Evolutionary conservation across 2,329 filamentous ascomycete species (phyloP), one percentile per base, ranked within the genome.

Genomic region (Atkinsonella texensis): DNA sequence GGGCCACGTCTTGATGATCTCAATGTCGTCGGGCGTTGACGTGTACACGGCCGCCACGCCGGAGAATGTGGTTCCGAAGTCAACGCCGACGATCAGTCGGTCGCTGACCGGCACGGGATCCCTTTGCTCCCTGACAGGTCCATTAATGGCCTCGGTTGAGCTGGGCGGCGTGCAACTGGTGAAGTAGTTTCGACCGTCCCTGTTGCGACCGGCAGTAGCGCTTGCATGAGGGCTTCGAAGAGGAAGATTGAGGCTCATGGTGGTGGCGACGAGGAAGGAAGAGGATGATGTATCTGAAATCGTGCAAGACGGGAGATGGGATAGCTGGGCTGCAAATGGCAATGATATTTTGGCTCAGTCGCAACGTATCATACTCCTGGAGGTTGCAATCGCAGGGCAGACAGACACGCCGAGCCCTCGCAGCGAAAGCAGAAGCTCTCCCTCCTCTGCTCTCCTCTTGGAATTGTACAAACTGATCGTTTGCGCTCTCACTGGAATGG

Each of bases 1-100:
- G 0, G 87, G 86, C 87, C 87, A 91, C 13, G 80, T 84, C 70
- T 89, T 89, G 71, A 90, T 89, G 60, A 89, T 87, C 63, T 89
- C 85, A 53, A 90, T 74, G 64, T 89, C 86, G 64, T 90, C 85
- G 12, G 86, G 85, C 1, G 81, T 87, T 4, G 81, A 84, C 13
- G 83, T 85, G 60, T 88, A 87, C 4, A 87, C 83, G 32, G 83
- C 81, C 7, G 85, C 84, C 53, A 87, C 84, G 20, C 85, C 85
- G 43, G 83, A 87, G 63, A 87, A 90, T 1, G 86, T 90, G n/a
- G 87, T 90, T 13, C 87, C 87, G 69, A 90, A 90, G 64, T 90
- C 87, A 8, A 90, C 80, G 8, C 85, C 87, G 35, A 90, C 84
- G 58, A 89, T 85, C 57, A 89, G 68, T 51, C 83, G 75, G 62